A percentile compares a stretch with the other conserved stretches of the same genome.
phyloP scores from a whole-genome alignment of 1,139 yeast species.

The Saccharomyces hybrid region DNA sequence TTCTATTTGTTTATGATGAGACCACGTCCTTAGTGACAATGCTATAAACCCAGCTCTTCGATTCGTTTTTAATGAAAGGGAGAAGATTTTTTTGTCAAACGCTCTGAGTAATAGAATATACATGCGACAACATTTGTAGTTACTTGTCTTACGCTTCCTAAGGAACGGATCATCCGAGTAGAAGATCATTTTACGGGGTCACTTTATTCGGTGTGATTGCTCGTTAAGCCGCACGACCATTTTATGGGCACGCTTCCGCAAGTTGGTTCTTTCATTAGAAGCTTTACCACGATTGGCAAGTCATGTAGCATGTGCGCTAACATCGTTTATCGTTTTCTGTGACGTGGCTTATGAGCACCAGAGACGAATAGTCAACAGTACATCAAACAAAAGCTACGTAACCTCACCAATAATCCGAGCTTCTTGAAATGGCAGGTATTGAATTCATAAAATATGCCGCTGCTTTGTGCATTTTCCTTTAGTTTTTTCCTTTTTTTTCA shows the following conservation, averaged over 20 bases:
- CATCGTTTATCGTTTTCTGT: not conserved
- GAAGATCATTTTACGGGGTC: not conserved
- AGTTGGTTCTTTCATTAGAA: not conserved
- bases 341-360: not conserved
- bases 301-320: not conserved
- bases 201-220: not conserved
- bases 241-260: not conserved
- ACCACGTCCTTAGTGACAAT: constrained; percentile 33
- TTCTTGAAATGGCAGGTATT: not conserved
- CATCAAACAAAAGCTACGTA: not conserved
- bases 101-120: constrained; percentile 30
- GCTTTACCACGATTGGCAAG: not conserved
- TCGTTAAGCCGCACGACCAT: not conserved
- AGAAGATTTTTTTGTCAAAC: constrained; percentile 31
- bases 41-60: constrained; percentile 49
- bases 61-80: constrained; percentile 21
- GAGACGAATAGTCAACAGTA: not conserved
- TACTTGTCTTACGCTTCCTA: not conserved
- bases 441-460: not conserved
- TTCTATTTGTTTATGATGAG: constrained; percentile 32
- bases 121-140: not conserved
- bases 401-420: not conserved
- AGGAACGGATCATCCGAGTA: not conserved
- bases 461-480: not conserved
- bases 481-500: not conserved